Conservation (phyloP, 148 eudicot genomes). For the Amaranthus cruentus region DNA sequence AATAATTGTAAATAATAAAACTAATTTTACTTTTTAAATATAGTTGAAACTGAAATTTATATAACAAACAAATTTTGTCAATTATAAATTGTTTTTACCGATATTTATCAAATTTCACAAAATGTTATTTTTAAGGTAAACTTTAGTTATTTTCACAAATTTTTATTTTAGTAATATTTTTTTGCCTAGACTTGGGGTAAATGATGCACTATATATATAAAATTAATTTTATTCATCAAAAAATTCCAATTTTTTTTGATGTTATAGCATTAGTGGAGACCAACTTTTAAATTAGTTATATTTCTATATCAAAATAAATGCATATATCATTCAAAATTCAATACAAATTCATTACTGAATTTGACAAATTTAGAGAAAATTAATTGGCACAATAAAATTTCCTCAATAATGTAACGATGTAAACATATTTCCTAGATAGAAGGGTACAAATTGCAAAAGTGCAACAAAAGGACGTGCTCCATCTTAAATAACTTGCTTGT, state of each 20-base stretch:
- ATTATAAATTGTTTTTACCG: no score
- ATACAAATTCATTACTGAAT: neutral
- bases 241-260: neutral
- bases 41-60: no score
- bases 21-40: no score
- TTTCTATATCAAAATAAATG: neutral
- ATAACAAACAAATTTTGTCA: no score
- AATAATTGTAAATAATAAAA: no score
- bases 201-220: no score
- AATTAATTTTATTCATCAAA: no score
- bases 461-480: neutral
- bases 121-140: no score
- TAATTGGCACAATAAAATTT: neutral
- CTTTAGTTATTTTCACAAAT: neutral
- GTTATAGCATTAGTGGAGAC: neutral
- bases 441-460: neutral
- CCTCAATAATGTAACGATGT: neutral
- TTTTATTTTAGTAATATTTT: neutral
- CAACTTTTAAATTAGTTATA: neutral
- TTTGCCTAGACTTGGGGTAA: no score
- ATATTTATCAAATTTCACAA: no score
- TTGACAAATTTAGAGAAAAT: neutral
- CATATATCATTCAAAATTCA: neutral
- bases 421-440: no score
- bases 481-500: conserved; percentile 6